These are phyloP conservation scores for Boeremia lycopersici DNA, from an alignment of 2,329 filamentous ascomycete genomes.

Conservation along the genomic window DNA sequence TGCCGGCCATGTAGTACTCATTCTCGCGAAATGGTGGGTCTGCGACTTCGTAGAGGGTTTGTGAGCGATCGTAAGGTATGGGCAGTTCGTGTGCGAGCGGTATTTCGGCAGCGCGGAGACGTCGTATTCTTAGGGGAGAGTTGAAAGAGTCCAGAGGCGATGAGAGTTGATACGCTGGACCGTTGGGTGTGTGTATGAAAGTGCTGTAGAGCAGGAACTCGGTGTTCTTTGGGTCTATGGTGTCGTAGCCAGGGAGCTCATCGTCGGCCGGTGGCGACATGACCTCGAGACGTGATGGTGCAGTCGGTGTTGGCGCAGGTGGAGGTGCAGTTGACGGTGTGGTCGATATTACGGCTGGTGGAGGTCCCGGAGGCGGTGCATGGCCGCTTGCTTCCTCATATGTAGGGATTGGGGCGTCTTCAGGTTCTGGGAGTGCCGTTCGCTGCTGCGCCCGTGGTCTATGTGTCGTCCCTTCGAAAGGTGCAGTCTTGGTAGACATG, in stretches of 20 bases:
- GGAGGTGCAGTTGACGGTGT: not conserved
- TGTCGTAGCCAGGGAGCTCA: slow-evolving; percentile 24
- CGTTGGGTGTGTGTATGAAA: slow-evolving; percentile 25
- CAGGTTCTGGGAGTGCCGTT: slow-evolving; percentile 3
- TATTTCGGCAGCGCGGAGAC: slow-evolving; percentile 23
- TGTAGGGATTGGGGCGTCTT: slow-evolving; percentile 12
- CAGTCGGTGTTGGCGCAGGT: not conserved
- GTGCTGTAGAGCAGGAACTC: slow-evolving; percentile 24
- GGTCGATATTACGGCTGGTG: not conserved
- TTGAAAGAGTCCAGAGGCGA: slow-evolving; percentile 21
- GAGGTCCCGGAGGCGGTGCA: slow-evolving; percentile 9
- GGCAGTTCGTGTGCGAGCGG: slow-evolving; percentile 13
- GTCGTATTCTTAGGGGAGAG: slow-evolving; percentile 25
- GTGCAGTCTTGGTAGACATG: slow-evolving; percentile 14
- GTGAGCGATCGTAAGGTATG: slow-evolving; percentile 20
- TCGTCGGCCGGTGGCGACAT: slow-evolving; percentile 6
- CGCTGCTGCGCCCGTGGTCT: slow-evolving; percentile 10
- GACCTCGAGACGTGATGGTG: not conserved
- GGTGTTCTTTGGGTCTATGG: slow-evolving; percentile 22
- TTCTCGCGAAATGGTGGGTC: slow-evolving; percentile 26
- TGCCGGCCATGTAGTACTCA: slow-evolving; percentile 24
- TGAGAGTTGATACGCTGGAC: slow-evolving; percentile 26
- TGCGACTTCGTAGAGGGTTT: slow-evolving; percentile 24
- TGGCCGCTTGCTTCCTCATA: slow-evolving; percentile 16
- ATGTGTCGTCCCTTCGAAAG: slow-evolving; percentile 11